Base-by-base conservation (phyloP, 768 basidiomycete genomes). In the Amanita molliuscula region DNA sequence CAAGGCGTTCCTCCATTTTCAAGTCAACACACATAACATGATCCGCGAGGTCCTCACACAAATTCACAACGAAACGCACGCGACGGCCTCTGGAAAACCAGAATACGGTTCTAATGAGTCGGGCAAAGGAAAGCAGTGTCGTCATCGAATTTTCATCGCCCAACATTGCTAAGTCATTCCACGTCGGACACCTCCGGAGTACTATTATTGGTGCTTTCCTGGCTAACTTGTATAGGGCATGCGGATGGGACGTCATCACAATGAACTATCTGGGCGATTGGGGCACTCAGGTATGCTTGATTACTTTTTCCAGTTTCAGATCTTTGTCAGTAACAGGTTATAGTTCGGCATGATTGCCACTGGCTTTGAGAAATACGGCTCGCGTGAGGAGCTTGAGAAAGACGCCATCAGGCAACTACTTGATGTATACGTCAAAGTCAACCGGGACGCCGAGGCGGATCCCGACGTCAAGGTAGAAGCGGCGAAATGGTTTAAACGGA, bases 131-230 rank as follows among this genome's bases (percentile, higher is more conserved):
- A 93, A 96, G 69, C 88, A n/a, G 79, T 44, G 68, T 88, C 53
- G 64, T 95, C 56, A 76, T 95, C 59, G 95, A 98, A 66, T 98
- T 89, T 66, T 96, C 92, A 1, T 90, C 88, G 2, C 94, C 94
- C 13, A 98, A 99, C 62, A 97, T 98, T 57, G 95, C 95, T 16
- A 99, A 99, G 64, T 85, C 86, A 4, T 98, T 98, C 79, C 95
- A 99, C 58, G 93, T 96, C 47, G 96, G 95, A 11, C 95, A 98
- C 66, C 69, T 98, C 53, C 79, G 95, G 34, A 93, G 90, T 48
- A 99, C 95, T n/a, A 99, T 99, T 64, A 95, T 98, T 61, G 95
- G 95, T n/a, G 85, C 89, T 0, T 96, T 96, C 71, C 66, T 97
- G 52, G 73, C 79, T 8, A 97, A 97, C 67, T 58, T 97, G 36